Conservation (phyloP, 345 rosid genomes). For the Cardamine occulta region DNA sequence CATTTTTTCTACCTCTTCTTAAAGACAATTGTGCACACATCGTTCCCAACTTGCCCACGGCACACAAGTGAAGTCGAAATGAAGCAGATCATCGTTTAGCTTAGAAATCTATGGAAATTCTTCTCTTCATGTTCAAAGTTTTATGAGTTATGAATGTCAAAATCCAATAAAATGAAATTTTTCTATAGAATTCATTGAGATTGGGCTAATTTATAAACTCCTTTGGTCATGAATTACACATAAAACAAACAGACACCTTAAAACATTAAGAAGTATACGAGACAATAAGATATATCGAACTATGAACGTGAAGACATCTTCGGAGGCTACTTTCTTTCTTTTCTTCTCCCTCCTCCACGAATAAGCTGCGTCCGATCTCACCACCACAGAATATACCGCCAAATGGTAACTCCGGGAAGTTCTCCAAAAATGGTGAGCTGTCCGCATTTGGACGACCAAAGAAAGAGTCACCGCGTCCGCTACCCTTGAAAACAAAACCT, state of each 20-base stretch:
- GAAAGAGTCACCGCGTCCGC: slow-evolving; percentile 60
- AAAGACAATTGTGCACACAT: slow-evolving; percentile 11
- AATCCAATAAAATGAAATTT: not conserved
- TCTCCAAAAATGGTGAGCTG: slow-evolving; percentile 64
- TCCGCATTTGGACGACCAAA: slow-evolving; percentile 52
- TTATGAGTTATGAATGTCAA: not conserved
- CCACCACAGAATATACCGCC: slow-evolving; percentile 72
- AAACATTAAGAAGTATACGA: slow-evolving; percentile 39
- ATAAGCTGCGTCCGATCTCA: slow-evolving; percentile 63
- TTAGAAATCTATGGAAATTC: not conserved
- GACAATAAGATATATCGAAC: slow-evolving; percentile 66
- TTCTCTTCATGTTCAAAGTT: slow-evolving; percentile 1
- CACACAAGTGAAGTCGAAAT: slow-evolving; percentile 12
- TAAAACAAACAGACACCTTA: not conserved
- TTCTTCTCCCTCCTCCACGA: slow-evolving; percentile 13
- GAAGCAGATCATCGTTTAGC: not conserved
- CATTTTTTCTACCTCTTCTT: slow-evolving; percentile 14
- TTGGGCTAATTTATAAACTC: not conserved
- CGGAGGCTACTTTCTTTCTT: slow-evolving; percentile 35
- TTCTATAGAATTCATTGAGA: not conserved
- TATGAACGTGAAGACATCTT: slow-evolving; percentile 58
- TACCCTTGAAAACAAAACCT: slow-evolving; percentile 66
- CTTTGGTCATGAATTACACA: not conserved
- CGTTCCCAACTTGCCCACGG: not conserved
- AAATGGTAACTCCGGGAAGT: slow-evolving; percentile 63